These are phyloP conservation scores for Petunia secreta DNA, from an alignment of 257 asterid species.

Conservation along the genomic window DNA sequence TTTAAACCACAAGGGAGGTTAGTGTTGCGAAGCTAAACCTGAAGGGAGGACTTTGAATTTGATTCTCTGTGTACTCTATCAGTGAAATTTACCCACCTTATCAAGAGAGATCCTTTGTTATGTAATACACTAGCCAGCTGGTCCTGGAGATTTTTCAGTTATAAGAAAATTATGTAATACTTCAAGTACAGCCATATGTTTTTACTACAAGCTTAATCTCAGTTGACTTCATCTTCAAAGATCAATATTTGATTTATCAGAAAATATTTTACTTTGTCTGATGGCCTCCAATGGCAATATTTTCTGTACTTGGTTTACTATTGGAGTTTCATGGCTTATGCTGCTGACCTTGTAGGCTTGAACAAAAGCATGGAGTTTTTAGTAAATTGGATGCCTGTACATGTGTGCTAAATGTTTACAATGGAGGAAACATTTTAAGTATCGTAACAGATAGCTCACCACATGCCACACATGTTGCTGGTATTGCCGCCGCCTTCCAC, in stretches of 20 bases:
- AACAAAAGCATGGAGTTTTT: slow-evolving; percentile 83
- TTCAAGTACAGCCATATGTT: too few relatives aligned
- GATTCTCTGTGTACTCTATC: too few relatives aligned
- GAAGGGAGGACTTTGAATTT: too few relatives aligned
- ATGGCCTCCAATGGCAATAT: not conserved
- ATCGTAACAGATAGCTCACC: slow-evolving; percentile 94
- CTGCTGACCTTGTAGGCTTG: slow-evolving; percentile 58
- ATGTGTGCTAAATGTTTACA: slow-evolving; percentile 68
- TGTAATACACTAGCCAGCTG: too few relatives aligned
- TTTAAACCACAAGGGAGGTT: too few relatives aligned
- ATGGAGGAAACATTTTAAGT: slow-evolving; percentile 85
- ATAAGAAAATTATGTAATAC: too few relatives aligned
- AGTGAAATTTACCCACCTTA: too few relatives aligned
- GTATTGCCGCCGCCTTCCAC: slow-evolving; percentile 92
- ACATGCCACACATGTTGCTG: slow-evolving; percentile 99
- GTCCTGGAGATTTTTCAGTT: too few relatives aligned
- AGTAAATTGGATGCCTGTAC: slow-evolving; percentile 96
- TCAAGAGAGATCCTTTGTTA: too few relatives aligned
- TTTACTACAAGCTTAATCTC: not conserved
- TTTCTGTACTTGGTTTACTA: not conserved
- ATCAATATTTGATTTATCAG: not conserved
- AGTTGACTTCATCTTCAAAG: not conserved
- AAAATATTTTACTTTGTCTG: slow-evolving; percentile 1
- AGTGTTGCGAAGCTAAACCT: too few relatives aligned
- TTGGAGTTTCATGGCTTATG: not conserved